Conservation (phyloP, 768 basidiomycete species). For the Podaxis sp. region DNA sequence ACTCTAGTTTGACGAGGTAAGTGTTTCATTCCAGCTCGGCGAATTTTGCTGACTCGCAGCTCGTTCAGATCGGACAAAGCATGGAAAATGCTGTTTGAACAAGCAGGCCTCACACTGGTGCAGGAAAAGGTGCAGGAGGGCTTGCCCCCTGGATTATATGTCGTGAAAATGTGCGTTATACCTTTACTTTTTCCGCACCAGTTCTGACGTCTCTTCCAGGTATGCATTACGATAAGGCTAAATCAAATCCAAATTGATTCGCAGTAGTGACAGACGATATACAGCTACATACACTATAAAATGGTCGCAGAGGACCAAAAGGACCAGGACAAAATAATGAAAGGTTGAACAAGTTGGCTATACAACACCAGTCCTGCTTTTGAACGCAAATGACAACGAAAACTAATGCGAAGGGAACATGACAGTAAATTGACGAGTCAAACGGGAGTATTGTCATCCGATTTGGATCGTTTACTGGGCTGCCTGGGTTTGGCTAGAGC, state of each 20-base stretch:
- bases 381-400: background rate
- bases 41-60: background rate
- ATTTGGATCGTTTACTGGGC: background rate
- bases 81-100: slow-evolving; percentile 75
- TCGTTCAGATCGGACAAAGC: slow-evolving; percentile 71
- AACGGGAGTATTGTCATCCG: background rate
- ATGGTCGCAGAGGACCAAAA: background rate
- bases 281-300: slow-evolving; percentile 1
- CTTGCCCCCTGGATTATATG: slow-evolving; percentile 77
- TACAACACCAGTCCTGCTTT: background rate
- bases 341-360: background rate
- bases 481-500: slow-evolving; percentile 1
- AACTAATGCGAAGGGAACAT: background rate
- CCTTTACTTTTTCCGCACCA: background rate
- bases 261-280: slow-evolving; percentile 2
- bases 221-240: slow-evolving; percentile 51
- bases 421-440: slow-evolving; percentile 1
- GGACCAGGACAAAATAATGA: background rate
- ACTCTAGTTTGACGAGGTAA: slow-evolving; percentile 89
- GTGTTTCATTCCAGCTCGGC: background rate
- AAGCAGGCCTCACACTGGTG: slow-evolving; percentile 72
- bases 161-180: slow-evolving; percentile 77
- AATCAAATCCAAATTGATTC: background rate
- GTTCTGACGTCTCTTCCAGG: slow-evolving; percentile 33
- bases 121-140: slow-evolving; percentile 80